Conservation (phyloP, 495 filamentous ascomycete species). For the Penicillium psychrofluorescens region DNA sequence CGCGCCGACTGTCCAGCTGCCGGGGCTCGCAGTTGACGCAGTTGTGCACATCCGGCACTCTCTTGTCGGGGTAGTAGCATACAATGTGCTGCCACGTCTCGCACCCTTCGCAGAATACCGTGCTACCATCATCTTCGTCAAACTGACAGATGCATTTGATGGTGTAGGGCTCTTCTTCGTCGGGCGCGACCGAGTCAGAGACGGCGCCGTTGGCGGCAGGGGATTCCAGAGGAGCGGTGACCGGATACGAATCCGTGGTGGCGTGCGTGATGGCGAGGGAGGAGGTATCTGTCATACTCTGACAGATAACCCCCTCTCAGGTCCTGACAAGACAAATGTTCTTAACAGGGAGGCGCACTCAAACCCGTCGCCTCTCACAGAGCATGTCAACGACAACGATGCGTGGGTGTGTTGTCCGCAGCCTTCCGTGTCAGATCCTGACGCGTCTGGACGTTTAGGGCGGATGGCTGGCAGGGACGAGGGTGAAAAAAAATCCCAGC, state of each 20-base stretch:
- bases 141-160: constrained; percentile 97
- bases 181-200: constrained; percentile 45
- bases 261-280: constrained; percentile 54
- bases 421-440: constrained; percentile 1
- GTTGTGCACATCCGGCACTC: constrained; percentile 74
- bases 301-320: constrained; percentile 55
- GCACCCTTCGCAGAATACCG: constrained; percentile 91
- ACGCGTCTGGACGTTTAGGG: constrained; percentile 4
- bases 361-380: constrained; percentile 23
- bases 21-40: constrained; percentile 83
- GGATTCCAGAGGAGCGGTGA: constrained; percentile 47
- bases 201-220: constrained; percentile 50
- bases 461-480: no score
- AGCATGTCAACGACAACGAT: constrained; percentile 26
- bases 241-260: constrained; percentile 56
- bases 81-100: constrained; percentile 97
- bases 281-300: constrained; percentile 92
- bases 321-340: constrained; percentile 19
- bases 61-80: constrained; percentile 78
- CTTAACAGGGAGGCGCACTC: constrained; percentile 12
- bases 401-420: not conserved
- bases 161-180: constrained; percentile 84
- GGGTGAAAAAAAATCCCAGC: no score
- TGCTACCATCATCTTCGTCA: constrained; percentile 91
- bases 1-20: constrained; percentile 59